Percentiles rank a stretch among this genome's conserved stretches.
Evolutionary conservation across 225 moss, liverwort and hornwort species (phyloP).

Genomic region (Physcomitrellopsis africana): DNA sequence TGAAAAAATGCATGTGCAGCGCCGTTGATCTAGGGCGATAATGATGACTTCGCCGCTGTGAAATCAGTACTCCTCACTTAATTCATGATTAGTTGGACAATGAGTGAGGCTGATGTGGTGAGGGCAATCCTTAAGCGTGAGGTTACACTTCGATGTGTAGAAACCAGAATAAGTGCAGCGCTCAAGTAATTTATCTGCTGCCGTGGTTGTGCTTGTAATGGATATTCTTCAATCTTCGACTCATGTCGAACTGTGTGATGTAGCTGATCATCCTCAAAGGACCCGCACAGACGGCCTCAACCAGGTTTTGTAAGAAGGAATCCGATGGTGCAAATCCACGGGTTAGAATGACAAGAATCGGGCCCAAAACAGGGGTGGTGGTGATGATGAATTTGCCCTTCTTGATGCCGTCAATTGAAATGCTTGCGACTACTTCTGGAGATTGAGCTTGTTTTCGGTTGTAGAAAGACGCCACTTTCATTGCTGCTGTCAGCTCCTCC

Average conservation of each 20-base stretch:
- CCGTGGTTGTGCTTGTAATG: constrained; percentile 35
- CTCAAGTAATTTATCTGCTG: constrained; percentile 2
- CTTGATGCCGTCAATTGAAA: constrained; percentile 53
- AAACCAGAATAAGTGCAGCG: too few relatives aligned
- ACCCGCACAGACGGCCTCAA: constrained; percentile 31
- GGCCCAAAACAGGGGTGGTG: constrained; percentile 66
- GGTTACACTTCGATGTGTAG: too few relatives aligned
- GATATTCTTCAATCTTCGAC: constrained; percentile 23
- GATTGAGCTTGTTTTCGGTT: constrained; percentile 67
- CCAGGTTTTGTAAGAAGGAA: constrained; percentile 40
- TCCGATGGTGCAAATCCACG: constrained; percentile 71
- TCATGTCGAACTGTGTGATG: background rate
- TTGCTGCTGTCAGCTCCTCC: constrained; percentile 62
- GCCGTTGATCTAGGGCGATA: constrained; percentile 4
- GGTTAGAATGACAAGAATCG: constrained; percentile 50
- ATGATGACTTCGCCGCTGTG: background rate
- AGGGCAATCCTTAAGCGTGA: background rate
- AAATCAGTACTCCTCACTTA: background rate
- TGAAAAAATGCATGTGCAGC: background rate
- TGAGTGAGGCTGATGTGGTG: constrained; percentile 5
- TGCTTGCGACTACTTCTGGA: constrained; percentile 58
- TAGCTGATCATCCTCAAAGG: constrained; percentile 34
- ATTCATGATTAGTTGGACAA: background rate
- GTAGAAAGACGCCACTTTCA: constrained; percentile 69
- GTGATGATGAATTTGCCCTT: constrained; percentile 62